Percentiles rank a stretch among this genome's conserved stretches.
Conservation (phyloP, 306 rosid species). For the Sindora glabra region DNA sequence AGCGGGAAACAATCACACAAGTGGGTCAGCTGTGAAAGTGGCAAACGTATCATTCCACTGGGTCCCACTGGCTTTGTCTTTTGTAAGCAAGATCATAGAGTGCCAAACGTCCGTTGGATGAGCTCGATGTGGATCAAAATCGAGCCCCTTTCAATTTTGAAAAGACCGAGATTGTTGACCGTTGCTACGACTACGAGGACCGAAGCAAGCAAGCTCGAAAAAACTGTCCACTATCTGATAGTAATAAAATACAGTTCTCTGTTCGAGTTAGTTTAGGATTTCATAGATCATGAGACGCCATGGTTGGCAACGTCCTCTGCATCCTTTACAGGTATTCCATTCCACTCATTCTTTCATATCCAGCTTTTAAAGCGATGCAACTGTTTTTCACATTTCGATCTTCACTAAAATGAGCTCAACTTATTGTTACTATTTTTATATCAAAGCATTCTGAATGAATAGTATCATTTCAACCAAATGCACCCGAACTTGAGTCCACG, state of each 20-base stretch:
- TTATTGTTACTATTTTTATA: background rate
- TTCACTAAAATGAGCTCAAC: no score
- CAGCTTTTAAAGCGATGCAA: no score
- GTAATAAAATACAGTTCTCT: no score
- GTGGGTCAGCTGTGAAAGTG: no score
- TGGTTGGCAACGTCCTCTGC: constrained; percentile 95
- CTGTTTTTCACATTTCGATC: no score
- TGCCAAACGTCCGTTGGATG: constrained; percentile 24
- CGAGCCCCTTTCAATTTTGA: constrained; percentile 36
- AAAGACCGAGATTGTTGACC: constrained; percentile 16
- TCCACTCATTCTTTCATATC: background rate
- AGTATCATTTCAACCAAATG: background rate
- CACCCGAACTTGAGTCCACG: background rate
- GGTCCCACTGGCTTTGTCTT: constrained; percentile 15
- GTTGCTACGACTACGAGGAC: no score
- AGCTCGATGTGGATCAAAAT: constrained; percentile 9
- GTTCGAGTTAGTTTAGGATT: no score
- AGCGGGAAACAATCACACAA: no score
- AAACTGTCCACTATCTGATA: no score
- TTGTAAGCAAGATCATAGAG: background rate
- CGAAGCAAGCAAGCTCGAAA: no score
- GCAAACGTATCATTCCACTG: background rate
- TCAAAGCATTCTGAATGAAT: background rate
- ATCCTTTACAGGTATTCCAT: constrained; percentile 64
- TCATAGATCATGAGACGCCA: constrained; percentile 60